Evolutionary conservation across 2,329 filamentous ascomycete genomes (phyloP).

Genomic region (Phialocephala subalpina): DNA sequence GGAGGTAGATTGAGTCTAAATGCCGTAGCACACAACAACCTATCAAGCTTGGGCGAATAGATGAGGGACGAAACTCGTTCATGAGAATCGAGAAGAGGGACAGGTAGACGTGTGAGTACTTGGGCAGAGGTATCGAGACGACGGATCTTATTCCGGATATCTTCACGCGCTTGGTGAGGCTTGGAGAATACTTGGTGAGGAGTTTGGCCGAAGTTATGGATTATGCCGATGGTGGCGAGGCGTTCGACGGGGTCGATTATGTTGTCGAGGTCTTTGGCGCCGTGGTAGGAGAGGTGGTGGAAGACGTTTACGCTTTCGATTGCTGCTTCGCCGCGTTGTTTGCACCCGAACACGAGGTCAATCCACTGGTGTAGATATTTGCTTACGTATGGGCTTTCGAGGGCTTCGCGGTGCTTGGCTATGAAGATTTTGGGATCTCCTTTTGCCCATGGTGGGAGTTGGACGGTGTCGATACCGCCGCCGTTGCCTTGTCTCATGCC

Average conservation of each 20-base stretch:
- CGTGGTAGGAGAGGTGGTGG: constrained; percentile 93
- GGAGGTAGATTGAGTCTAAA: constrained; percentile 90
- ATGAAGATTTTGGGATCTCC: constrained; percentile 96
- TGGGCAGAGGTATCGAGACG: constrained; percentile 82
- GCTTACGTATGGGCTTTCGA: constrained; percentile 93
- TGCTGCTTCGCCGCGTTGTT: constrained; percentile 92
- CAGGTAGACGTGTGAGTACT: constrained; percentile 78
- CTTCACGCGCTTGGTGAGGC: constrained; percentile 80
- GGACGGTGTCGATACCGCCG: constrained; percentile 82
- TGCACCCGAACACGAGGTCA: constrained; percentile 91
- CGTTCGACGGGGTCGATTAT: constrained; percentile 90
- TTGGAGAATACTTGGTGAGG: constrained; percentile 92
- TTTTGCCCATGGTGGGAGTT: constrained; percentile 95
- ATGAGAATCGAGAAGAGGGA: constrained; percentile 74
- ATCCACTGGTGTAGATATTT: constrained; percentile 94
- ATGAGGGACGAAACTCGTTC: constrained; percentile 83
- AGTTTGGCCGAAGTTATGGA: constrained; percentile 98
- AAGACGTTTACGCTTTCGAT: constrained; percentile 94
- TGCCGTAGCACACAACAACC: constrained; percentile 82
- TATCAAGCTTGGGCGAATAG: constrained; percentile 81
- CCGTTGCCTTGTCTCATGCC: constrained; percentile 84
- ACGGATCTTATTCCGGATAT: constrained; percentile 67
- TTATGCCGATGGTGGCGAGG: constrained; percentile 90
- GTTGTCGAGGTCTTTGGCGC: constrained; percentile 89
- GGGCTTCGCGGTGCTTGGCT: constrained; percentile 90